Evolutionary conservation across 805 yeast species (phyloP).

Genomic region (Hanseniaspora singularis): DNA sequence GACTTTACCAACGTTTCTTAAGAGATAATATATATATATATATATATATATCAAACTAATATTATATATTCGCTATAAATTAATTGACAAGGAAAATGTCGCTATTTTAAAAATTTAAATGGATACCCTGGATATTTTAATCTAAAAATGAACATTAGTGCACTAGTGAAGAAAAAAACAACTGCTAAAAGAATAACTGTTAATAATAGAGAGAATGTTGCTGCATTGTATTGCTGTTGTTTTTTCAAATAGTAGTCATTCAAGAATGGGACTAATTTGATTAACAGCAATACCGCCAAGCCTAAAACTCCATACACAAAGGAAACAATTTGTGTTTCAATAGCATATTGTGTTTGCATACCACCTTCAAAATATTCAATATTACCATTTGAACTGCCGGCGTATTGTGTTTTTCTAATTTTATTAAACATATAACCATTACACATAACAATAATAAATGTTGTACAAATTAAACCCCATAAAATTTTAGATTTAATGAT

Average conservation of each 20-base stretch:
- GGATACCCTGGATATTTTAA: constrained; percentile 72
- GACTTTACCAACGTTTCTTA: too few relatives aligned
- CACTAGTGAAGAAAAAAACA: constrained; percentile 49
- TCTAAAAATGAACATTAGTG: constrained; percentile 52
- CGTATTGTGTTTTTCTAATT: constrained; percentile 57
- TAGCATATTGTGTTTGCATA: constrained; percentile 67
- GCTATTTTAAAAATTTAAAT: constrained; percentile 39
- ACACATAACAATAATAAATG: constrained; percentile 61
- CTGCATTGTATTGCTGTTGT: constrained; percentile 28
- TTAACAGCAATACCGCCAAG: constrained; percentile 44
- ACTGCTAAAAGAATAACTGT: constrained; percentile 35
- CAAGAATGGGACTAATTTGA: constrained; percentile 41
- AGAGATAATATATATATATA: too few relatives aligned
- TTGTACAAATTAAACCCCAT: constrained; percentile 57
- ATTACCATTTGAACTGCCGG: constrained; percentile 34
- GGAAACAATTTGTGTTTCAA: constrained; percentile 80
- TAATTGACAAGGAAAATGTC: background rate
- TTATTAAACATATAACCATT: constrained; percentile 90
- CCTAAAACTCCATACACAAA: constrained; percentile 61
- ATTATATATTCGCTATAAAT: too few relatives aligned
- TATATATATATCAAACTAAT: too few relatives aligned
- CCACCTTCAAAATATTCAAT: constrained; percentile 42
- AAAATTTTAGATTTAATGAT: constrained; percentile 42
- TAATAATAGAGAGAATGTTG: constrained; percentile 35
- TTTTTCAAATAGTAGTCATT: constrained; percentile 24